Percentiles rank a stretch among this genome's conserved stretches.
Conservation (phyloP, 345 rosid species). For the Physaria fendleri region DNA sequence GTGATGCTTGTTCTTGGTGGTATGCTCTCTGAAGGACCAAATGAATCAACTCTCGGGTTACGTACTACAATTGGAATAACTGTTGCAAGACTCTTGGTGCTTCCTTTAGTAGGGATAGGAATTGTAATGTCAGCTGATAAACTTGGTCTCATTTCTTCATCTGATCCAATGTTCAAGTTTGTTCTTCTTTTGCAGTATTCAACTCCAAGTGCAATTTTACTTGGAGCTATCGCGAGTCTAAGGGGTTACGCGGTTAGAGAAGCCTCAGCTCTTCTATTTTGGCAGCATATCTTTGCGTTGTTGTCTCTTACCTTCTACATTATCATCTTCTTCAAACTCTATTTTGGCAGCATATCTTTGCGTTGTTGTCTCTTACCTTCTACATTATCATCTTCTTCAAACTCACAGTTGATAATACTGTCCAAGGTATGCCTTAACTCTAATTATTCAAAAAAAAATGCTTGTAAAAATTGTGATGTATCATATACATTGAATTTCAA, state of each 20-base stretch:
- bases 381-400: conserved; percentile 67
- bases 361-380: conserved; percentile 68
- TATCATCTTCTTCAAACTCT: conserved; percentile 59
- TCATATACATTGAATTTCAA: background rate
- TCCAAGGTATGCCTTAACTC: conserved; percentile 3
- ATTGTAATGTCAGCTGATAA: conserved; percentile 53
- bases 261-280: conserved; percentile 86
- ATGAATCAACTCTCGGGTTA: conserved; percentile 67
- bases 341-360: conserved; percentile 87
- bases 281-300: conserved; percentile 84
- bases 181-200: conserved; percentile 85
- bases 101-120: conserved; percentile 76
- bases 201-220: conserved; percentile 83
- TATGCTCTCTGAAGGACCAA: conserved; percentile 92
- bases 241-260: conserved; percentile 82
- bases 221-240: conserved; percentile 90
- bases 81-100: conserved; percentile 80
- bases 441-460: background rate
- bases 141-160: conserved; percentile 42
- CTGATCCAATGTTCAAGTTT: conserved; percentile 70
- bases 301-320: conserved; percentile 70
- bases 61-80: conserved; percentile 65
- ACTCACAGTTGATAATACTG: conserved; percentile 31
- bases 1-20: conserved; percentile 98
- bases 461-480: conserved; percentile 6